Conservation (phyloP, 2,329 filamentous ascomycete genomes). For the Iodosphaeria phyllophila region DNA sequence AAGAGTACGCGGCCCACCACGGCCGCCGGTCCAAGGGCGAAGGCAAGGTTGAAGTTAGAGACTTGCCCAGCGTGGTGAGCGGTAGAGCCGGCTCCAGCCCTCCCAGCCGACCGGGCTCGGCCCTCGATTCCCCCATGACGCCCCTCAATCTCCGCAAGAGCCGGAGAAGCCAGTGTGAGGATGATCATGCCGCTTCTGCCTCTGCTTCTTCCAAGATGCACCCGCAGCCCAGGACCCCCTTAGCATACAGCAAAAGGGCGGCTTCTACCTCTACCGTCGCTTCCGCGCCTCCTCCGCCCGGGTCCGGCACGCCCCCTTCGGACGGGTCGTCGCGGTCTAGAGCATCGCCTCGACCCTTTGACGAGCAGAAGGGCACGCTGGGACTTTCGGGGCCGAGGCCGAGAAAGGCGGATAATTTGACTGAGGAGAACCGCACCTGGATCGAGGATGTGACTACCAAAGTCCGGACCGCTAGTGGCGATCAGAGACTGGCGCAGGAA, state of each 20-base stretch:
- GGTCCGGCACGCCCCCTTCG: slow-evolving; percentile 23
- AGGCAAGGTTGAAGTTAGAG: slow-evolving; percentile 39
- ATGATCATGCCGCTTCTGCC: too few relatives aligned
- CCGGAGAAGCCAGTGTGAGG: slow-evolving; percentile 25
- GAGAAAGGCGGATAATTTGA: slow-evolving; percentile 45
- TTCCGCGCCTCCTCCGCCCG: too few relatives aligned
- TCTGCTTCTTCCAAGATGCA: slow-evolving; percentile 13
- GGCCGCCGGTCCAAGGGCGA: slow-evolving; percentile 44
- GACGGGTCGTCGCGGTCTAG: slow-evolving; percentile 26
- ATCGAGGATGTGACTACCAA: slow-evolving; percentile 70
- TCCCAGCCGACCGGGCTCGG: slow-evolving; percentile 20
- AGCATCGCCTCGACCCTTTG: slow-evolving; percentile 33
- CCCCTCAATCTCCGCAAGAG: slow-evolving; percentile 36
- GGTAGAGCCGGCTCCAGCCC: slow-evolving; percentile 21
- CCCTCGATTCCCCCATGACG: slow-evolving; percentile 19
- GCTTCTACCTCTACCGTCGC: too few relatives aligned
- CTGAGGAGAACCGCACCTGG: slow-evolving; percentile 59
- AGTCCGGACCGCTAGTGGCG: slow-evolving; percentile 51
- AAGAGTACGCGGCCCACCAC: slow-evolving; percentile 85
- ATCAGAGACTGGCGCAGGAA: slow-evolving; percentile 18
- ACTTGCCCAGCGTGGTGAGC: slow-evolving; percentile 19
- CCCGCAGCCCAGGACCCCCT: slow-evolving; percentile 24
- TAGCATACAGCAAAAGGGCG: too few relatives aligned
- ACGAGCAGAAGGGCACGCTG: slow-evolving; percentile 39
- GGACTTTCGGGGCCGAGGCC: slow-evolving; percentile 54